Evolutionary conservation across 345 rosid genomes (phyloP).

Genomic region (Sisymbrium irio): DNA sequence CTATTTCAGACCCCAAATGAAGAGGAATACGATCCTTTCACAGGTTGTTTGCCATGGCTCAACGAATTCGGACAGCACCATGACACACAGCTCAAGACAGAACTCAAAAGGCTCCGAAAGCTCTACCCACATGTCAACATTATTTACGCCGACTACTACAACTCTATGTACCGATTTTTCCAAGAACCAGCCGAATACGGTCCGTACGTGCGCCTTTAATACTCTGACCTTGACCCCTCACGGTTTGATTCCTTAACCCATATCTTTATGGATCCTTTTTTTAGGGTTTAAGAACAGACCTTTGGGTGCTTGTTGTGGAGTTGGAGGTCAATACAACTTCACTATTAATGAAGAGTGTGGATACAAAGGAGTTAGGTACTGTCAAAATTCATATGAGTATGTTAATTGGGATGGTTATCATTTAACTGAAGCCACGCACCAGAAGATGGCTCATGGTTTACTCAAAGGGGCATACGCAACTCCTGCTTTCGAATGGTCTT

Average conservation of each 20-base stretch:
- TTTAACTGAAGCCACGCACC: slow-evolving; percentile 30
- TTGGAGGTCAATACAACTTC: slow-evolving; percentile 46
- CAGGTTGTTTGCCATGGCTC: slow-evolving; percentile 45
- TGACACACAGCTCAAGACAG: slow-evolving; percentile 36
- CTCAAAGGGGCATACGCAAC: slow-evolving; percentile 32
- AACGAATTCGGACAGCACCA: slow-evolving; percentile 41
- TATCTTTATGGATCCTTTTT: neutral
- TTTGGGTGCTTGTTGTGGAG: slow-evolving; percentile 47
- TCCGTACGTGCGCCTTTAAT: neutral
- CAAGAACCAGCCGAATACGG: slow-evolving; percentile 42
- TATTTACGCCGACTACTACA: slow-evolving; percentile 43
- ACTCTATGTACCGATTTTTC: slow-evolving; percentile 23
- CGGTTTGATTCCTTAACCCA: neutral
- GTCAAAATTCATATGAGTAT: slow-evolving; percentile 38
- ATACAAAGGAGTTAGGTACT: slow-evolving; percentile 1
- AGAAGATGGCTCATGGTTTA: slow-evolving; percentile 21
- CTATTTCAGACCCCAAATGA: slow-evolving; percentile 15
- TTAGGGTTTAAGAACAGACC: slow-evolving; percentile 35
- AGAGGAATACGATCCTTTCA: slow-evolving; percentile 35
- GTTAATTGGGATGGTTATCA: slow-evolving; percentile 55
- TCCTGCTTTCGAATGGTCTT: slow-evolving; percentile 32
- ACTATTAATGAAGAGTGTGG: slow-evolving; percentile 31
- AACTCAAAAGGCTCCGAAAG: slow-evolving; percentile 16
- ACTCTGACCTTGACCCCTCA: neutral
- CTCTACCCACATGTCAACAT: slow-evolving; percentile 38